Conservation (phyloP, 78 protist genomes). For the slime mould (Dictyostelium discoideum) region DNA sequence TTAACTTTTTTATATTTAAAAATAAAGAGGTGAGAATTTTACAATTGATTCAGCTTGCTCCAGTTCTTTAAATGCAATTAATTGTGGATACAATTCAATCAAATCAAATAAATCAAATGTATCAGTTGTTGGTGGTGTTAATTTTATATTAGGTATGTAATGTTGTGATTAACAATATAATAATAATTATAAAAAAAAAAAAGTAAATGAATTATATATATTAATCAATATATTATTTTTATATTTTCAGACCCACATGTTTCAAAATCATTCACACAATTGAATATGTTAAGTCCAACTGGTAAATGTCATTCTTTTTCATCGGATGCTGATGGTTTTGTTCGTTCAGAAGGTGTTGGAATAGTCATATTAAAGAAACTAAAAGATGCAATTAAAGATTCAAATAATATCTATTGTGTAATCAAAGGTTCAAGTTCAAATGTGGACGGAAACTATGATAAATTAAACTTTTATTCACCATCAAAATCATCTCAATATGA, state of each 20-base stretch:
- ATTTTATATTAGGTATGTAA: conserved; percentile 3
- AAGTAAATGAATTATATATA: background rate
- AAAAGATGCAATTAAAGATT: conserved; percentile 25
- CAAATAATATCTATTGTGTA: conserved; percentile 67
- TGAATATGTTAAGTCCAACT: background rate
- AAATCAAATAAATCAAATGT: background rate
- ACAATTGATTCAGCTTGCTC: conserved; percentile 93
- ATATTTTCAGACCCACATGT: background rate
- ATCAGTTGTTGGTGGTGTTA: conserved; percentile 5
- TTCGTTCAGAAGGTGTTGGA: conserved; percentile 84
- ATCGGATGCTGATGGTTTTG: background rate
- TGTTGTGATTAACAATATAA: background rate
- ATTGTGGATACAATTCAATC: background rate
- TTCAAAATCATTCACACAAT: background rate
- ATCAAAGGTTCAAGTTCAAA: conserved; percentile 67
- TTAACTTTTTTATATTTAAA: background rate
- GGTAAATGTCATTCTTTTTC: background rate
- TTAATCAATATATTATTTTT: no score
- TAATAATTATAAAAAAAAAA: no score
- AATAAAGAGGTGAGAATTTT: conserved; percentile 75
- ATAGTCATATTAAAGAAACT: conserved; percentile 57
- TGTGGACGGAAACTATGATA: conserved; percentile 76
- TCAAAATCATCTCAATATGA: conserved; percentile 17
- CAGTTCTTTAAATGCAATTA: conserved; percentile 61
- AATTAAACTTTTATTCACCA: background rate